phyloP scores from a whole-genome alignment of 805 yeast species.

The Millerozyma acaciae region DNA sequence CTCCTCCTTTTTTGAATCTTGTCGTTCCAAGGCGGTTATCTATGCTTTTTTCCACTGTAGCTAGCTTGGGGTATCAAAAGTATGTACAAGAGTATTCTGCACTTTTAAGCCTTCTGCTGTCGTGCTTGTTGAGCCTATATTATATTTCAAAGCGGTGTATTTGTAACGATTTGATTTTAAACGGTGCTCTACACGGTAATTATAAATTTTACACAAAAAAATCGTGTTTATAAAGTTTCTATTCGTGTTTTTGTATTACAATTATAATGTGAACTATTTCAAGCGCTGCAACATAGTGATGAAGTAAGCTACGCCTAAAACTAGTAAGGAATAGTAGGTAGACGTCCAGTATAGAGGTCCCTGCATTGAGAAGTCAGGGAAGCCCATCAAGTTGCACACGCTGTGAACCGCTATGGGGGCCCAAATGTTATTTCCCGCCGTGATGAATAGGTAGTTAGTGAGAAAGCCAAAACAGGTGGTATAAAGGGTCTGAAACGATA shows the following conservation, averaged over 20 bases:
- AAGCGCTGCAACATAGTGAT: constrained; percentile 2
- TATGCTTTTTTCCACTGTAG: too few species aligned
- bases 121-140: too few species aligned
- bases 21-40: too few species aligned
- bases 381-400: constrained; percentile 67
- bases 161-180: too few species aligned
- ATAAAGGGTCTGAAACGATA: constrained; percentile 54
- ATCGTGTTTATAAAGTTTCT: neutral
- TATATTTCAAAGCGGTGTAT: too few species aligned
- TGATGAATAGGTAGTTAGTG: constrained; percentile 53
- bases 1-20: too few species aligned
- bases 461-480: constrained; percentile 71
- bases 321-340: constrained; percentile 36
- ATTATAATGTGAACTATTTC: too few species aligned
- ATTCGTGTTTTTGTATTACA: neutral
- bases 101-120: too few species aligned
- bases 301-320: constrained; percentile 43
- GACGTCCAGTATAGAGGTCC: constrained; percentile 19
- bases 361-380: constrained; percentile 43
- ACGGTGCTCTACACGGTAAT: constrained; percentile 3
- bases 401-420: constrained; percentile 56
- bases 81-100: too few species aligned
- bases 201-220: constrained; percentile 2
- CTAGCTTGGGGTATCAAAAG: too few species aligned
- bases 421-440: constrained; percentile 49